A percentile compares a stretch with the other conserved stretches of the same genome.
Evolutionary conservation across 352 stramenopile genomes (phyloP).

Genomic region (Phytophthora lateralis): DNA sequence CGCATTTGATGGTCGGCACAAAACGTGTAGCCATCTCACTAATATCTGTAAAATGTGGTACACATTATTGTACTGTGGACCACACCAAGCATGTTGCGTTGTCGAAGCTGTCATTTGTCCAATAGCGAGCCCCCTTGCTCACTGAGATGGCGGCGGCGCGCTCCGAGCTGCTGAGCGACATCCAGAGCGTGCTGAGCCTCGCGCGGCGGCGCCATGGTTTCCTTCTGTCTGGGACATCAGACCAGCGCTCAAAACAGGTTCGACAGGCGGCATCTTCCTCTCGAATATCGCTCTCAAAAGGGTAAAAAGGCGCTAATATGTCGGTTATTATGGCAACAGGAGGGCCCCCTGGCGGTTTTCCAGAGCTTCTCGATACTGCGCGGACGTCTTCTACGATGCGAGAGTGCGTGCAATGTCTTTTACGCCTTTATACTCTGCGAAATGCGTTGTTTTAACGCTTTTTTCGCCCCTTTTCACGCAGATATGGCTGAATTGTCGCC

Average conservation of each 20-base stretch:
- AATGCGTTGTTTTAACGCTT: constrained; percentile 12
- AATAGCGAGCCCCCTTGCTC: constrained; percentile 6
- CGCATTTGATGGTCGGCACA: constrained; percentile 14
- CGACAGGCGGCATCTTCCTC: background rate
- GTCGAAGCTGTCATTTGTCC: constrained; percentile 3
- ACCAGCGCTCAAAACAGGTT: constrained; percentile 30
- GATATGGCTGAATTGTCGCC: constrained; percentile 67
- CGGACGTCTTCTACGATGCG: constrained; percentile 58
- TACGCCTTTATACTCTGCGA: background rate
- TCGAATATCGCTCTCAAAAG: background rate
- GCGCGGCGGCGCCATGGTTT: constrained; percentile 62
- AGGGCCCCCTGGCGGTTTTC: constrained; percentile 59
- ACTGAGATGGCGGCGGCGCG: constrained; percentile 35
- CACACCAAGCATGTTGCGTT: background rate
- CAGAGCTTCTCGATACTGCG: constrained; percentile 68
- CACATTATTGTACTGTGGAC: background rate
- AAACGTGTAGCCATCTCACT: constrained; percentile 34
- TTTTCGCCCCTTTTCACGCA: constrained; percentile 25
- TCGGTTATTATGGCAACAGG: constrained; percentile 28
- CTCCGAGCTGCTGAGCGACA: constrained; percentile 70
- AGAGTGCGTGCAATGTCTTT: constrained; percentile 41
- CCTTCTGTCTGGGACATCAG: constrained; percentile 31
- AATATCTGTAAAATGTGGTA: background rate
- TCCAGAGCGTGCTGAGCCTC: constrained; percentile 74
- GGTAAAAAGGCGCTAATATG: constrained; percentile 2